Conservation (phyloP, 768 basidiomycete genomes). For the Podaxis sp. region DNA sequence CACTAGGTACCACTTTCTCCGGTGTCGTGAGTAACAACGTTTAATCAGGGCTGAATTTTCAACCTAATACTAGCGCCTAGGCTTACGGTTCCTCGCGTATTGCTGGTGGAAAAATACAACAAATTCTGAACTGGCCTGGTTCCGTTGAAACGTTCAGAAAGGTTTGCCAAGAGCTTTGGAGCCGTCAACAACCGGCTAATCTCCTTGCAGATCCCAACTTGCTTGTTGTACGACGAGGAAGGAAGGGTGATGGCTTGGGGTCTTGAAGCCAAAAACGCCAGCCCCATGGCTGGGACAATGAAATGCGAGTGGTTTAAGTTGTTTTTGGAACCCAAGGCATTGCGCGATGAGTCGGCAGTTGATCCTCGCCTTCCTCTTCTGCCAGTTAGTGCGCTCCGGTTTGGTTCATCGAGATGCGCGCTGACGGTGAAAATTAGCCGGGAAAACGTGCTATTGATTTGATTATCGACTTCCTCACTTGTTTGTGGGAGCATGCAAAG, state of each 20-base stretch:
- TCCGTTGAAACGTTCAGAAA: constrained; percentile 86
- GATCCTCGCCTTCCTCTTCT: constrained; percentile 79
- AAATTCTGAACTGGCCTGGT: constrained; percentile 85
- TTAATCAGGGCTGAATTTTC: background rate
- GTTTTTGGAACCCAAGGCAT: constrained; percentile 77
- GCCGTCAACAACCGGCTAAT: constrained; percentile 13
- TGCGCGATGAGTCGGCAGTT: constrained; percentile 66
- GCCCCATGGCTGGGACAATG: constrained; percentile 60
- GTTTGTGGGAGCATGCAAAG: constrained; percentile 85
- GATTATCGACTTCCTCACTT: constrained; percentile 80
- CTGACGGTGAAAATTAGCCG: constrained; percentile 36
- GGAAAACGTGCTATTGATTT: constrained; percentile 77
- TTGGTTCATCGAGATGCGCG: background rate
- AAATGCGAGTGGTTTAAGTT: constrained; percentile 76
- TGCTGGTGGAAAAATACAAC: constrained; percentile 74
- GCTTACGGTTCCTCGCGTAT: constrained; percentile 87
- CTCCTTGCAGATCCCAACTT: constrained; percentile 62
- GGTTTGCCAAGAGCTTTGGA: constrained; percentile 30
- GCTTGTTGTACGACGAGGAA: constrained; percentile 73
- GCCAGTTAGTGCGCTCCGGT: constrained; percentile 51
- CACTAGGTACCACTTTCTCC: constrained; percentile 79
- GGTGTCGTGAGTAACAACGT: constrained; percentile 62
- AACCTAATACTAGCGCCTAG: constrained; percentile 34
- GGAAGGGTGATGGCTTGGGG: constrained; percentile 84
- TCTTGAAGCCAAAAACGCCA: constrained; percentile 80